Evolutionary conservation across 805 yeast genomes (phyloP), one percentile per base, ranked within the genome.

Genomic region (Diddensiella santjacobensis): DNA sequence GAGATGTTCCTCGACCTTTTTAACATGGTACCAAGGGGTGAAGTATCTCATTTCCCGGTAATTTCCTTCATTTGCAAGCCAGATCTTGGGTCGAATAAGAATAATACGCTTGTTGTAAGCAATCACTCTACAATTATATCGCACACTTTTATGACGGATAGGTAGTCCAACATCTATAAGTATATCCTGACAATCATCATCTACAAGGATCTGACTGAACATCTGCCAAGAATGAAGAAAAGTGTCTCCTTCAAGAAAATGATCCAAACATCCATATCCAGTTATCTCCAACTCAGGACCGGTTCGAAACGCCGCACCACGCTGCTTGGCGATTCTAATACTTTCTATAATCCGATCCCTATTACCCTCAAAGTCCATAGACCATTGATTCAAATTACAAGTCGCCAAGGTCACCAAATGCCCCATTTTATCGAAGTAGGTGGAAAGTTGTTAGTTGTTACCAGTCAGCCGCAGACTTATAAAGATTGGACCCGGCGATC

Each of bases 351-450:
- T 91, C 49, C 99, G 74, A 62, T 90, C 96, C 46, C 96, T 75
- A 67, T 93, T 93, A 3, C 99, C 99, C 66, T 91, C 98, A 66
- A 88, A 93, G 65, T 93, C 99, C 47, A 93, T 73, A 0, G 99
- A 96, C 99, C 99, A 93, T 76, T 93, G 99, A 70, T 93, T 93
- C 55, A 93, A 74, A 59, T 90, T 88, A 68, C 98, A 91, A 1
- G 98, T 90, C 1, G 98, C 90, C 31, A 91, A 71, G 0, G 97
- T 91, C 42, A 90, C 81, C 49, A 84, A 75, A 47, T 87, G 93
- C 0, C 95, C 90, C 96, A 90, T 90, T 38, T 35, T n/a, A n/a
- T n/a, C n/a, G n/a, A n/a, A n/a, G n/a, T n/a, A n/a, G n/a, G n/a
- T n/a, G n/a, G n/a, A n/a, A n/a, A n/a, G n/a, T n/a, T n/a, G n/a